Evolutionary conservation across 352 stramenopile genomes (phyloP).

Genomic region (Halophytophthora batemanensis): DNA sequence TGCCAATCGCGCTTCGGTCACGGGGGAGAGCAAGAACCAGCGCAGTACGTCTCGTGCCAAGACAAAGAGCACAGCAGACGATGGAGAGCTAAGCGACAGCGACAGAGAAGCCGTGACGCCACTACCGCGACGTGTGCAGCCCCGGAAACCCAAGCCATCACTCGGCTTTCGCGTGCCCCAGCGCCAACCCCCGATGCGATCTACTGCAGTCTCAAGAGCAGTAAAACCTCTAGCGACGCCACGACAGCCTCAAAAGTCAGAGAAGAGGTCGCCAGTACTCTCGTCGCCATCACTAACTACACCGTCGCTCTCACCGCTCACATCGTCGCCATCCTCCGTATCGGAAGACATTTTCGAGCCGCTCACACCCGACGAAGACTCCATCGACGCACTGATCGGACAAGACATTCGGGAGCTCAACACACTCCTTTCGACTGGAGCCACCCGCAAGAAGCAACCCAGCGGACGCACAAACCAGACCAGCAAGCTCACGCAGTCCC

Average conservation of each 20-base stretch:
- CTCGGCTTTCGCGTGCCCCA: slow-evolving; percentile 17
- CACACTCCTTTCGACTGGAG: slow-evolving; percentile 29
- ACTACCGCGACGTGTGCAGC: slow-evolving; percentile 46
- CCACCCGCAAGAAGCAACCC: slow-evolving; percentile 1
- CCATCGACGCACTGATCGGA: slow-evolving; percentile 46
- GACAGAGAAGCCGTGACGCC: slow-evolving; percentile 24
- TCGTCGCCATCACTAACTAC: slow-evolving; percentile 14
- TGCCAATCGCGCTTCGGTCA: background rate
- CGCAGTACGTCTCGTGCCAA: background rate
- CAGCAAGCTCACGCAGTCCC: slow-evolving; percentile 7
- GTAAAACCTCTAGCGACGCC: background rate
- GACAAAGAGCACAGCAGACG: background rate
- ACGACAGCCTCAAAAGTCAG: slow-evolving; percentile 2
- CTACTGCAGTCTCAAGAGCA: slow-evolving; percentile 2
- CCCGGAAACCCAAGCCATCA: slow-evolving; percentile 41
- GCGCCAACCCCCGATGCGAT: slow-evolving; percentile 4
- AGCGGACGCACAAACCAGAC: background rate
- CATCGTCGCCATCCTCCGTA: slow-evolving; percentile 19
- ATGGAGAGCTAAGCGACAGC: slow-evolving; percentile 9
- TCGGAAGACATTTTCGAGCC: slow-evolving; percentile 23
- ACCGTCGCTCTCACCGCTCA: slow-evolving; percentile 24
- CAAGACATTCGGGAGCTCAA: slow-evolving; percentile 44
- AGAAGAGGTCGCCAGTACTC: slow-evolving; percentile 5
- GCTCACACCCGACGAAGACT: slow-evolving; percentile 21
- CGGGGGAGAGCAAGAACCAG: slow-evolving; percentile 2